Conservation (phyloP, 805 yeast species). For the Candida peoriensis region DNA sequence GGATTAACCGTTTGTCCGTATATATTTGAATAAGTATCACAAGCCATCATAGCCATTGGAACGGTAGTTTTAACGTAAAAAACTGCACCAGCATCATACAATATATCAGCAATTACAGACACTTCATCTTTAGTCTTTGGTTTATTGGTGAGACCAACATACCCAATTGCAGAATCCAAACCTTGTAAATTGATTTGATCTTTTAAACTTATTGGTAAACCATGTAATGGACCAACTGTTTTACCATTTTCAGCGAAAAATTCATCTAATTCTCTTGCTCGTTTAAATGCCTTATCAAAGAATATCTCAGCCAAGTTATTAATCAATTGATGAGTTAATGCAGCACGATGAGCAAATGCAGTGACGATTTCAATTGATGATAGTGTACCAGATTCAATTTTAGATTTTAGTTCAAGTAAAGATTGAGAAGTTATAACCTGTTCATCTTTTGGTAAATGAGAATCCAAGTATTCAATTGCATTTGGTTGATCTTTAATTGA, state of each 20-base stretch:
- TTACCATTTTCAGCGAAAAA: slow-evolving; percentile 39
- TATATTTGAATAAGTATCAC: slow-evolving; percentile 55
- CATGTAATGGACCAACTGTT: slow-evolving; percentile 62
- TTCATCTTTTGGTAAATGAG: slow-evolving; percentile 11
- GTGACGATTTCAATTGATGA: slow-evolving; percentile 14
- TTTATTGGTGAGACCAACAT: slow-evolving; percentile 35
- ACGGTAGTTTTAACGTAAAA: slow-evolving; percentile 60
- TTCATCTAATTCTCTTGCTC: slow-evolving; percentile 55
- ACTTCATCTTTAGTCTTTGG: slow-evolving; percentile 27
- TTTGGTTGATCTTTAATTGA: slow-evolving; percentile 15
- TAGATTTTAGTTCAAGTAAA: slow-evolving; percentile 5
- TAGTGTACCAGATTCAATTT: slow-evolving; percentile 25
- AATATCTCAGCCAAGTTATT: slow-evolving; percentile 56
- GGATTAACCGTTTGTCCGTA: slow-evolving; percentile 56
- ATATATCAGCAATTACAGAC: slow-evolving; percentile 39
- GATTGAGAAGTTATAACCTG: slow-evolving; percentile 13
- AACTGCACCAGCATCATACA: slow-evolving; percentile 36
- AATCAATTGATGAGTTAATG: slow-evolving; percentile 57
- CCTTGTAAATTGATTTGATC: slow-evolving; percentile 55
- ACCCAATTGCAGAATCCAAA: slow-evolving; percentile 51
- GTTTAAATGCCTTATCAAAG: slow-evolving; percentile 53
- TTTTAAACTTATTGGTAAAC: slow-evolving; percentile 61
- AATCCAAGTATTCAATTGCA: slow-evolving; percentile 16
- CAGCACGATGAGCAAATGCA: slow-evolving; percentile 37
- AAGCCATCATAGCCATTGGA: slow-evolving; percentile 66